These are phyloP conservation scores for Acacia pycnantha DNA, from an alignment of 331 rosid species.

Conservation along the genomic window DNA sequence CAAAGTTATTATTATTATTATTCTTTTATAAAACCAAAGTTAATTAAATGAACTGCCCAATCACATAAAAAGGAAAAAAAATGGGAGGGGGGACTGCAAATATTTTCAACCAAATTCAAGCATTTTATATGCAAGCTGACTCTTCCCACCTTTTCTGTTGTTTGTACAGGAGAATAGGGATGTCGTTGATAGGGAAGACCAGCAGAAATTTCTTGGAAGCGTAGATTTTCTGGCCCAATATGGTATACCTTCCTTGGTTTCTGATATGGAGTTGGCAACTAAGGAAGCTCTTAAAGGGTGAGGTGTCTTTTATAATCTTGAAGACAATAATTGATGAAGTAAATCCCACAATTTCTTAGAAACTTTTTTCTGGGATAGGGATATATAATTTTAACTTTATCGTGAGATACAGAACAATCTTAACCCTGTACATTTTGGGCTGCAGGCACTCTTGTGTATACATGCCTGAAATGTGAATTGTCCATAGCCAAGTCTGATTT, in stretches of 20 bases:
- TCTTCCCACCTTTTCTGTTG: slow-evolving; percentile 3
- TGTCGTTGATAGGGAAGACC: slow-evolving; percentile 65
- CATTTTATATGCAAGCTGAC: slow-evolving; percentile 9
- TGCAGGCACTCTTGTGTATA: slow-evolving; percentile 6
- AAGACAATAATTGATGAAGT: slow-evolving; percentile 16
- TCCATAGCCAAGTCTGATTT: slow-evolving; percentile 3
- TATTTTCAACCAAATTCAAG: slow-evolving; percentile 14
- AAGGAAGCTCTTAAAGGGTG: slow-evolving; percentile 84
- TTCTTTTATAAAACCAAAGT: background rate
- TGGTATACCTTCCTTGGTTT: slow-evolving; percentile 70
- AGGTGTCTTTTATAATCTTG: slow-evolving; percentile 35
- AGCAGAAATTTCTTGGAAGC: slow-evolving; percentile 79
- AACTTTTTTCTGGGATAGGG: slow-evolving; percentile 1
- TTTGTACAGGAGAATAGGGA: slow-evolving; percentile 71
- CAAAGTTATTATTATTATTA: background rate
- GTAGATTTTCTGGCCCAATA: slow-evolving; percentile 70
- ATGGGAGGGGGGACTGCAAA: background rate
- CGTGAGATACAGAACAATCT: slow-evolving; percentile 1
- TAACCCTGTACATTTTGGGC: slow-evolving; percentile 3
- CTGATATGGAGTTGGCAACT: slow-evolving; percentile 69
- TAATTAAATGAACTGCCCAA: background rate
- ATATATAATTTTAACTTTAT: slow-evolving; percentile 8
- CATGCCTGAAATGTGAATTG: slow-evolving; percentile 4
- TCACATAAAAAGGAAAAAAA: background rate
- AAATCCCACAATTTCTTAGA: slow-evolving; percentile 8